Evolutionary conservation across 2,329 filamentous ascomycete species (phyloP), one percentile per base, ranked within the genome.

Genomic region (Cladophialophora psammophila): DNA sequence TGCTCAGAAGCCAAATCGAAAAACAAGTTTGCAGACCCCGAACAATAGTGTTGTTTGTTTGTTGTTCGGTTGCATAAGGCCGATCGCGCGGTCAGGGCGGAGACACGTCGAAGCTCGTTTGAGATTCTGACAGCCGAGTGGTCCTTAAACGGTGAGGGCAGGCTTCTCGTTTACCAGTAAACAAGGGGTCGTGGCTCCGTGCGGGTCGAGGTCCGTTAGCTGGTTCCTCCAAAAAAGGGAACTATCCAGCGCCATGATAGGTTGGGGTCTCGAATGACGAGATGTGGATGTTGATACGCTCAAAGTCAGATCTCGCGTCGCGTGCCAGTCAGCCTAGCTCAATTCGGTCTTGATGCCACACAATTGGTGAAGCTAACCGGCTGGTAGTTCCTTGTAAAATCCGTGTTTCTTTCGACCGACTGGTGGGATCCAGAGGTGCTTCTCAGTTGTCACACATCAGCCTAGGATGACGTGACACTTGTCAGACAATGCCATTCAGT

Each of bases 221-320:
- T 20, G 61, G 56, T 40, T 65, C 12, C 61, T 38, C 42, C 54
- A 60, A 36, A 61, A 65, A 31, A 58, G 45, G 64, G 53, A 56
- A 54, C 36, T 31, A 40, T 50, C 12, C 10, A 12, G 36, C 63
- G 63, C 60, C 65, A 62, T 63, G 58, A 70, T 68, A 58, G 65
- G 68, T 53, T 64, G 50, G 57, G 48, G 45, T 42, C 31, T 34
- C n/a, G 65, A 54, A 68, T 70, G 68, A 70, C 68, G 66, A 62
- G 60, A 64, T 63, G 50, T 38, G 53, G 58, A 36, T 31, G 48
- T 59, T 60, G 60, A 68, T 57, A 64, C 68, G 61, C 61, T 40
- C 66, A 70, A 63, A 67, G 63, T 70, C 64, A 70, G 68, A 70
- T 70, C 63, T 68, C 68, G 68, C 66, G 66, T 70, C 66, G 66